phyloP scores from a whole-genome alignment of 345 rosid genomes.

The Camelina neglecta region DNA sequence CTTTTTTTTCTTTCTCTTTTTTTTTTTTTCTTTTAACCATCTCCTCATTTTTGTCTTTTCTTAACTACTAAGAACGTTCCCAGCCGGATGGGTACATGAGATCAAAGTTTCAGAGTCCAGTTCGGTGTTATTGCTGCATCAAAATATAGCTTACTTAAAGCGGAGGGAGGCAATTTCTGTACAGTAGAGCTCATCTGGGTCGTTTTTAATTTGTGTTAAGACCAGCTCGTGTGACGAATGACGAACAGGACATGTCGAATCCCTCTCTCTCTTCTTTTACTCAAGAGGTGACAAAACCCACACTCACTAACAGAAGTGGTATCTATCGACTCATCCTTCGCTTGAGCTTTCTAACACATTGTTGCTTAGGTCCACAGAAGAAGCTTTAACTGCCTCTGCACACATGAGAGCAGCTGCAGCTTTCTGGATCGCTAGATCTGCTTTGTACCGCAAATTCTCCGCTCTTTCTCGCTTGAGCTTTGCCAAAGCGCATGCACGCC shows the following conservation, averaged over 20 bases:
- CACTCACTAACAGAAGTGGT: slow-evolving; percentile 18
- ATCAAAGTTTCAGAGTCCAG: slow-evolving; percentile 39
- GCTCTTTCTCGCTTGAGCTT: slow-evolving; percentile 84
- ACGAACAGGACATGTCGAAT: slow-evolving; percentile 18
- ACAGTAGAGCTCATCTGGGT: slow-evolving; percentile 37
- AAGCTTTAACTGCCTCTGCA: slow-evolving; percentile 82
- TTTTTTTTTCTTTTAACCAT: slow-evolving; percentile 18
- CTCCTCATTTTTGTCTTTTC: slow-evolving; percentile 30
- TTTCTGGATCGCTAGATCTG: slow-evolving; percentile 89
- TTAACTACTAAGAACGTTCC: slow-evolving; percentile 39
- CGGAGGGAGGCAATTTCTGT: slow-evolving; percentile 31
- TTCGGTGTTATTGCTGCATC: slow-evolving; percentile 45
- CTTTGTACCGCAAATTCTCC: slow-evolving; percentile 71
- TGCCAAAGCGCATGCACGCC: slow-evolving; percentile 65
- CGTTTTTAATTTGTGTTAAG: slow-evolving; percentile 18
- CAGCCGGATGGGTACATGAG: slow-evolving; percentile 47
- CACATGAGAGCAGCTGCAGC: slow-evolving; percentile 86
- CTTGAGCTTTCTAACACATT: slow-evolving; percentile 31
- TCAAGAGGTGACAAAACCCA: slow-evolving; percentile 21
- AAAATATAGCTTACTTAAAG: slow-evolving; percentile 39
- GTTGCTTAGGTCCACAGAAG: slow-evolving; percentile 51
- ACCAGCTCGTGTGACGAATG: slow-evolving; percentile 22
- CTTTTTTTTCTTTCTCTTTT: neutral
- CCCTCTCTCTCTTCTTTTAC: slow-evolving; percentile 22
- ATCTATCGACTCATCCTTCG: slow-evolving; percentile 32